phyloP scores from a whole-genome alignment of 768 basidiomycete species.

The Termitomyces sp. region DNA sequence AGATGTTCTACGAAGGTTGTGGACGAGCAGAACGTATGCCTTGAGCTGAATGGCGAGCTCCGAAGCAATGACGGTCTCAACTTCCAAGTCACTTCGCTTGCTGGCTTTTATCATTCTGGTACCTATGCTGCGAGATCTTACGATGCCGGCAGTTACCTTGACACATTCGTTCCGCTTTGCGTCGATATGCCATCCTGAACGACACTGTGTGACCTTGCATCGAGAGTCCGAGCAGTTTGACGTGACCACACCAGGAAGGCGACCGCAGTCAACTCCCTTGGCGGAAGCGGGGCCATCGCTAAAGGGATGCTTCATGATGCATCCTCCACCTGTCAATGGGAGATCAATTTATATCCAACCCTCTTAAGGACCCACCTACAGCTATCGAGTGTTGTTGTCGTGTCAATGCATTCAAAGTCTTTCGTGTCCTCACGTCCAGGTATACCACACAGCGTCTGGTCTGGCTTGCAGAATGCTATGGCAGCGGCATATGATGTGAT shows the following conservation, averaged over 20 bases:
- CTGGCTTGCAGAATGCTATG: constrained; percentile 19
- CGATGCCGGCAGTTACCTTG: not conserved
- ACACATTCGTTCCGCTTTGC: constrained; percentile 17
- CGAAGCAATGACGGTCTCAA: constrained; percentile 12
- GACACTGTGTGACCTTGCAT: constrained; percentile 25
- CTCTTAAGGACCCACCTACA: constrained; percentile 23
- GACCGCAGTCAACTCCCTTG: constrained; percentile 25
- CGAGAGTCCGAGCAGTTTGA: constrained; percentile 20
- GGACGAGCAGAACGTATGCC: constrained; percentile 17
- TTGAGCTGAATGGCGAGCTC: constrained; percentile 14
- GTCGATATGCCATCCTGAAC: constrained; percentile 22
- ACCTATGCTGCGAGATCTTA: constrained; percentile 6
- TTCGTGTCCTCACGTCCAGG: constrained; percentile 21
- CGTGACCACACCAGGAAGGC: constrained; percentile 20
- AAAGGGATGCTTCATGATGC: constrained; percentile 30
- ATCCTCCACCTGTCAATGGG: constrained; percentile 33
- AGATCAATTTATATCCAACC: not conserved
- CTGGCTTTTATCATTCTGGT: constrained; percentile 16
- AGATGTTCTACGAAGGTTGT: constrained; percentile 13
- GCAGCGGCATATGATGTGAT: constrained; percentile 27
- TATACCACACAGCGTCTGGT: constrained; percentile 33
- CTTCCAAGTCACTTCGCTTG: constrained; percentile 2
- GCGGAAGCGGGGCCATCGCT: constrained; percentile 9
- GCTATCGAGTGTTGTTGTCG: constrained; percentile 27
- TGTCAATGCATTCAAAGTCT: constrained; percentile 37